phyloP scores from a whole-genome alignment of 176 grass and related monocot genomes.

The Oropetium thomaeum region DNA sequence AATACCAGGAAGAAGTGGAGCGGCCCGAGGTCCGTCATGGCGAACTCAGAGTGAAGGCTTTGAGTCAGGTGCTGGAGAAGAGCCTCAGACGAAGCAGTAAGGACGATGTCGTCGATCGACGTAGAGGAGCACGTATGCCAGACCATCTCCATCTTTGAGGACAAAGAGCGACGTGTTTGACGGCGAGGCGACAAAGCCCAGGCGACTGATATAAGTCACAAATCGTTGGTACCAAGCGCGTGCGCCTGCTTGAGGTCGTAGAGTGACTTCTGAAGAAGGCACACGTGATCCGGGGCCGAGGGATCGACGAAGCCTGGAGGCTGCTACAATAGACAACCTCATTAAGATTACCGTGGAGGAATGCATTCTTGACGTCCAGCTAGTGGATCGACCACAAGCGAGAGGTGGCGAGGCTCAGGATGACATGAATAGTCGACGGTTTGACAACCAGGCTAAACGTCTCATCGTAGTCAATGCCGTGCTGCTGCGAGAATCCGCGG shows the following conservation, averaged over 20 bases:
- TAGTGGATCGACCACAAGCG: background rate
- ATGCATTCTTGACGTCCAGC: background rate
- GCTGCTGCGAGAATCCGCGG: background rate
- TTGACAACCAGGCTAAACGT: background rate
- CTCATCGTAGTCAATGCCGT: background rate
- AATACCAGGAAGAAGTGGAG: no score
- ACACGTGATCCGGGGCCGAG: rapidly evolving
- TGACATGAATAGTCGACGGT: rapidly evolving
- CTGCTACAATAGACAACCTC: background rate
- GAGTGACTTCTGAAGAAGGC: background rate
- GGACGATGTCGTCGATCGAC: background rate
- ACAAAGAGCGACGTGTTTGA: background rate
- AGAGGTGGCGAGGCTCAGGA: background rate
- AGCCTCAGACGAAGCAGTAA: rapidly evolving
- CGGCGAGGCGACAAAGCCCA: background rate
- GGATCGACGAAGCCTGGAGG: background rate
- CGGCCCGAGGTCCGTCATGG: background rate
- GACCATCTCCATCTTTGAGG: no score
- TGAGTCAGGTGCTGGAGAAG: background rate
- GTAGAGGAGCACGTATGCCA: background rate
- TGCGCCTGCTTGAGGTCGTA: background rate
- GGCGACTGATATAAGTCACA: rapidly evolving
- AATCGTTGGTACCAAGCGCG: background rate
- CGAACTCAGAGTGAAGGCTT: no score
- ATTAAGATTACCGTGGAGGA: background rate